Evolutionary conservation across 768 basidiomycete species (phyloP), one percentile per base, ranked within the genome.

Genomic region (Termitomyces heimii): DNA sequence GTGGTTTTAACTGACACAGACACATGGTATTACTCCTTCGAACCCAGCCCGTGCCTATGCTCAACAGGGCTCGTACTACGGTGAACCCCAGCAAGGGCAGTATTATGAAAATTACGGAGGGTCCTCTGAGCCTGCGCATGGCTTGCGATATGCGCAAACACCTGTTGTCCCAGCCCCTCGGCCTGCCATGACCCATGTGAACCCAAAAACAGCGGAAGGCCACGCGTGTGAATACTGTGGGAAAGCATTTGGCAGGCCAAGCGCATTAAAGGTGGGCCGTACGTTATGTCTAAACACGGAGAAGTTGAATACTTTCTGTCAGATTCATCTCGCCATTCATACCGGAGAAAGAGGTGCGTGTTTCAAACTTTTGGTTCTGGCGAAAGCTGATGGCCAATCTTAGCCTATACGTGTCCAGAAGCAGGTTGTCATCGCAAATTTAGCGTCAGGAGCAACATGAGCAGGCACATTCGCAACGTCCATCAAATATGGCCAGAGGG

Each of bases 371-470:
- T 57, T 47, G 34, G 42, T 39, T 28, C 59, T 31, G 16, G 34
- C 58, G 32, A 31, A 55, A 24, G 26, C 31, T 50, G 54, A 61
- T 60, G 35, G 40, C 9, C n/a, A 47, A 46, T 34, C 44, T 24
- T 32, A 86, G 84, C 84, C 5, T 85, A 78, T 68, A 70, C 73
- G 40, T 86, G 84, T 65, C 82, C 85, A 31, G 80, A 77, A 60
- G 79, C 82, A 59, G 81, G 83, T 57, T 86, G 84, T 68, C 83
- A 80, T 40, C 83, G 85, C 56, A 77, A 77, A 62, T 86, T 86
- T 66, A 84, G 82, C 61, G 84, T 86, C 56, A 77, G 83, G 67
- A 84, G 82, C 67, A 86, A 86, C 72, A 83, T 86, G 82, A 83
- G 83, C 62, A 76, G 84, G 54, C 84, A 86, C 63, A 78, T 82